A percentile compares a stretch with the other conserved stretches of the same genome.
phyloP scores from a whole-genome alignment of 495 filamentous ascomycete species.

The Xylaria telfairii region DNA sequence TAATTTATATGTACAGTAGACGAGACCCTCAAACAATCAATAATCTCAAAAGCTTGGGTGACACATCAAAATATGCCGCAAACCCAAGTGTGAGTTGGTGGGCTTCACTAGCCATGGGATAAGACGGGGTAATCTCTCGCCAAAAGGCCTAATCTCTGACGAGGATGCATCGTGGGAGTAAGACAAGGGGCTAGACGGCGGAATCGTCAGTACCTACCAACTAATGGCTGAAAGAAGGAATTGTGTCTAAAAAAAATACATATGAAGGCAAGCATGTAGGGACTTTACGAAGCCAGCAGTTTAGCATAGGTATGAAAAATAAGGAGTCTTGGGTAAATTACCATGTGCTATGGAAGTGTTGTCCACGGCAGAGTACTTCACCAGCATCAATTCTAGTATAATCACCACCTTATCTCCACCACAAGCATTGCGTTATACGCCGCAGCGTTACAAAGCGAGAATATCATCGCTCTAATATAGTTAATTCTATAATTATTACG shows the following conservation, averaged over 20 bases:
- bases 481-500: no score
- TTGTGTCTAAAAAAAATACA: no score
- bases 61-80: background rate
- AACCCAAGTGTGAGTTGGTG: background rate
- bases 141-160: no score
- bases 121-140: background rate
- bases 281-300: background rate
- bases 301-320: background rate
- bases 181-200: no score
- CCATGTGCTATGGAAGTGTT: background rate
- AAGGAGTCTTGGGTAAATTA: background rate
- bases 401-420: background rate
- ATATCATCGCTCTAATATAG: background rate
- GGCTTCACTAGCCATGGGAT: background rate
- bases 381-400: background rate
- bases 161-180: no score
- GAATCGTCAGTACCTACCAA: no score
- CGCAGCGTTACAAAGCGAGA: background rate
- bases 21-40: background rate
- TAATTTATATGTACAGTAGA: background rate
- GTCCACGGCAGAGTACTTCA: background rate
- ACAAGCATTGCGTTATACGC: background rate
- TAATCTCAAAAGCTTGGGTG: background rate
- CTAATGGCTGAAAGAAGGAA: no score
- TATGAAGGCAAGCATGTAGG: no score